Conservation (phyloP, 306 rosid genomes). For the Elaeagnus macrophylla region DNA sequence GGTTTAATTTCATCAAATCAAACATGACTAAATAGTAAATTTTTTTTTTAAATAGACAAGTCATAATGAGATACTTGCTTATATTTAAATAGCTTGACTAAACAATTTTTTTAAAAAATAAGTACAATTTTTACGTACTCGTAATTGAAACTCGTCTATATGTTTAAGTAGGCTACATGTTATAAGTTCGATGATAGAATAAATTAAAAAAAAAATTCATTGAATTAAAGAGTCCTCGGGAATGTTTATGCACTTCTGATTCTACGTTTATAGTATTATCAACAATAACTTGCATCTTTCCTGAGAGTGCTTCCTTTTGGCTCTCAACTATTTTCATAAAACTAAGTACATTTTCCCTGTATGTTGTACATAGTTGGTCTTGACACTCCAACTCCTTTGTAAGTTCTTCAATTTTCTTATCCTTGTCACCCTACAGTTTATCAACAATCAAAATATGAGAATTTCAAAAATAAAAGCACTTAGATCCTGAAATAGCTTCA, state of each 20-base stretch:
- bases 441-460: conserved; percentile 5
- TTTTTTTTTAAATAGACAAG: no score
- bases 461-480: conserved; percentile 5
- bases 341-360: conserved; percentile 55
- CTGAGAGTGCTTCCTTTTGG: conserved; percentile 62
- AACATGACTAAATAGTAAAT: no score
- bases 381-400: conserved; percentile 70
- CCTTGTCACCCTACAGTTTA: conserved; percentile 64
- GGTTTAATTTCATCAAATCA: no score
- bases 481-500: neutral
- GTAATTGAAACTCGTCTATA: no score
- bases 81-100: no score
- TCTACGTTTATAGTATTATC: conserved; percentile 65
- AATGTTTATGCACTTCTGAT: conserved; percentile 44
- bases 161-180: no score
- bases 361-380: conserved; percentile 55
- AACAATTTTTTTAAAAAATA: no score
- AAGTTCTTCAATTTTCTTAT: conserved; percentile 76
- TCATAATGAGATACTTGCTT: no score
- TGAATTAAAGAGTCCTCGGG: no score
- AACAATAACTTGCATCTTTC: conserved; percentile 50
- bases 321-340: conserved; percentile 58
- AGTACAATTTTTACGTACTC: no score
- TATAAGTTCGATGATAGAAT: no score
- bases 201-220: no score